Percentiles rank a stretch among this genome's conserved stretches.
Evolutionary conservation across 2,329 filamentous ascomycete species (phyloP).

Genomic region (Pochonia chlamydosporia): DNA sequence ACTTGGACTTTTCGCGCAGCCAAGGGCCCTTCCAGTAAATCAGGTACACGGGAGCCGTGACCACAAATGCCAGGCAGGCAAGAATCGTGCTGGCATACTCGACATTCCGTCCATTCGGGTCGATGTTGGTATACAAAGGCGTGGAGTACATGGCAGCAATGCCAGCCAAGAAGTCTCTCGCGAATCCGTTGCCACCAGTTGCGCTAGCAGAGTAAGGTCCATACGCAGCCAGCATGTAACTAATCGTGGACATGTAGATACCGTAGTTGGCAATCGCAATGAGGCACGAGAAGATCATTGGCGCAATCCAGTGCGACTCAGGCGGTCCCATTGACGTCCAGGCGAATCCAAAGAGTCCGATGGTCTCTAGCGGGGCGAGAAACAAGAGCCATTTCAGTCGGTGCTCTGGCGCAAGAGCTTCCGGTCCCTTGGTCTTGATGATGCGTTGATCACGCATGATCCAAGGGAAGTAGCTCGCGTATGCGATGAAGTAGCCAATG

Average conservation of each 20-base stretch:
- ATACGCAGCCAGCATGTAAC: conserved; percentile 71
- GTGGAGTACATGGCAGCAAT: conserved; percentile 61
- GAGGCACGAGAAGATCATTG: too few relatives aligned
- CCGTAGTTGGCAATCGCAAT: conserved; percentile 68
- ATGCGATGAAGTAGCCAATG: conserved; percentile 60
- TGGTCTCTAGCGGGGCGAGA: conserved; percentile 51
- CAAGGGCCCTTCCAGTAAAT: conserved; percentile 59
- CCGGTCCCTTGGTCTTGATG: conserved; percentile 42
- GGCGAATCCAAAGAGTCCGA: conserved; percentile 64
- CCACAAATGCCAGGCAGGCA: conserved; percentile 51
- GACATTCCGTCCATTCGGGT: conserved; percentile 39
- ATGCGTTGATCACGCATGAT: conserved; percentile 38
- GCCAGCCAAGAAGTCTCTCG: conserved; percentile 66
- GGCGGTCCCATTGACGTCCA: conserved; percentile 59
- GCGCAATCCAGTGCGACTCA: conserved; percentile 57
- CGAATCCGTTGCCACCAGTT: conserved; percentile 70
- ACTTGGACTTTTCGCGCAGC: conserved; percentile 54
- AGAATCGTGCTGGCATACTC: conserved; percentile 58
- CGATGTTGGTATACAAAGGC: conserved; percentile 57
- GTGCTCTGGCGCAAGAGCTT: conserved; percentile 57
- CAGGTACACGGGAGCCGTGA: conserved; percentile 57
- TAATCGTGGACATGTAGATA: conserved; percentile 70
- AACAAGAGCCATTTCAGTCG: conserved; percentile 60
- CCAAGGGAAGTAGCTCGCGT: conserved; percentile 49
- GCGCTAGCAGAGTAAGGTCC: conserved; percentile 67